Conservation (phyloP, 169 alveolate species). For the Eimeria sp. region DNA sequence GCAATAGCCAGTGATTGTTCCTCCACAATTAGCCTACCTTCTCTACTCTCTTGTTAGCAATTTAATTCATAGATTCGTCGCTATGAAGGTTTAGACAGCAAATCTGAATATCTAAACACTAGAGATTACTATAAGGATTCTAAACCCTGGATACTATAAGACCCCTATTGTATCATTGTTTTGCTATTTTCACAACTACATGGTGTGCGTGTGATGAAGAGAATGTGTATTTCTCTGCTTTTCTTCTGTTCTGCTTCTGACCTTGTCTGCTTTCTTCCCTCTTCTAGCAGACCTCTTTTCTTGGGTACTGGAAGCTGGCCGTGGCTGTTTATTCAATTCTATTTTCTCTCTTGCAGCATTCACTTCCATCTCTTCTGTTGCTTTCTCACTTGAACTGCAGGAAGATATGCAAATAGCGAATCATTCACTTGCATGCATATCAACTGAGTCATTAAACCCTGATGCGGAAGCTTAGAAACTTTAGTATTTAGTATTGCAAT, state of each 20-base stretch:
- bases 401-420: not conserved
- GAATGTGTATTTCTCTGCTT: not conserved
- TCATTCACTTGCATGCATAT: not conserved
- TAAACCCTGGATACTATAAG: no score
- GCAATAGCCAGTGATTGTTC: no score
- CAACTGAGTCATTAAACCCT: not conserved
- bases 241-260: not conserved
- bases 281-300: not conserved
- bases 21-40: no score
- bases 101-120: no score
- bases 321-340: not conserved
- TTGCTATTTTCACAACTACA: not conserved
- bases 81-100: no score
- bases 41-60: no score
- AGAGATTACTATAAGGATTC: no score
- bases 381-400: not conserved
- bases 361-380: not conserved
- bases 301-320: not conserved
- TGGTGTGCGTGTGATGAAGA: not conserved
- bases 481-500: not conserved
- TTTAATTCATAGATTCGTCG: no score
- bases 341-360: not conserved
- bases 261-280: not conserved
- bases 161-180: not conserved
- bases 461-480: not conserved